Conservation (phyloP, 768 basidiomycete genomes). For the Boletus speciosus region DNA sequence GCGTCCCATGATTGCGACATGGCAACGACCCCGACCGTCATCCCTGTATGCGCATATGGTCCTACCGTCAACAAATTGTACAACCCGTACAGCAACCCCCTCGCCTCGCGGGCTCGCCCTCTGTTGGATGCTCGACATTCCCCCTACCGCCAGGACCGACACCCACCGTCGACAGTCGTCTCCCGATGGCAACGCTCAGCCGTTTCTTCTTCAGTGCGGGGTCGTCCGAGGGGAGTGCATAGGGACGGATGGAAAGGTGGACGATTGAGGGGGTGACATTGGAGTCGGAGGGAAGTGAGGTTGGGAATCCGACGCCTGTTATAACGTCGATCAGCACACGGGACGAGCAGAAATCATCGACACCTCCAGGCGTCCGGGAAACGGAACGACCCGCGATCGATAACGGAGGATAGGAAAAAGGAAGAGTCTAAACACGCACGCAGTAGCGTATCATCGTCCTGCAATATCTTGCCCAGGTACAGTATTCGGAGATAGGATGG, state of each 20-base stretch:
- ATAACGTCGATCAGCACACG: constrained; percentile 6
- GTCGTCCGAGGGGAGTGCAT: constrained; percentile 47
- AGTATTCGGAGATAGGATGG: constrained; percentile 74
- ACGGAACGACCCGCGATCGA: neutral
- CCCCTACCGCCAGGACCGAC: neutral
- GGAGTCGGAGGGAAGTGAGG: constrained; percentile 29
- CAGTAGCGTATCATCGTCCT: constrained; percentile 74
- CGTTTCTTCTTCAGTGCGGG: constrained; percentile 51
- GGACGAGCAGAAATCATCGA: neutral
- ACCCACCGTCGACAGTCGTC: constrained; percentile 18
- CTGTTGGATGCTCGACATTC: neutral
- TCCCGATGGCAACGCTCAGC: constrained; percentile 26
- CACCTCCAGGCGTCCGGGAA: neutral
- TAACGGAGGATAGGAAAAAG: neutral
- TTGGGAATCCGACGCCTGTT: constrained; percentile 32
- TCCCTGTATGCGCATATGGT: neutral
- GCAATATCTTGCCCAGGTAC: constrained; percentile 76
- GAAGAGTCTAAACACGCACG: constrained; percentile 40
- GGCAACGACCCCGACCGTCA: neutral
- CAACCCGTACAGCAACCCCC: constrained; percentile 39
- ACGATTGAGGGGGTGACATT: constrained; percentile 55
- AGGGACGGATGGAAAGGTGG: constrained; percentile 69
- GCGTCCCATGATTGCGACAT: neutral
- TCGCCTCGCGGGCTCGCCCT: constrained; percentile 13
- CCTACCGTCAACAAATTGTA: constrained; percentile 33